phyloP scores from a whole-genome alignment of 805 yeast species.

The Yueomyces sinensis region DNA sequence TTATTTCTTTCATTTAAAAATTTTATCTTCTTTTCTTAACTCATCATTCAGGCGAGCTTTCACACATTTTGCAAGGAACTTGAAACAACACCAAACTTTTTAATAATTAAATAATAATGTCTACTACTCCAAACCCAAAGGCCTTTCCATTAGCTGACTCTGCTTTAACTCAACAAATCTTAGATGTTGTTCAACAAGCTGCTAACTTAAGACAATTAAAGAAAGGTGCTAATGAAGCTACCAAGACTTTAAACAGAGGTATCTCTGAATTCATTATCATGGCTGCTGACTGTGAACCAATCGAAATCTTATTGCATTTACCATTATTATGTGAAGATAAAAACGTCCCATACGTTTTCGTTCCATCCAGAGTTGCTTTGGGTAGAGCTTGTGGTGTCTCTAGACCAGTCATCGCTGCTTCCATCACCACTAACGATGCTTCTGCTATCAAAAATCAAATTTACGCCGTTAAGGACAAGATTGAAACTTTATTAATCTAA shows the following conservation, averaged over 20 bases:
- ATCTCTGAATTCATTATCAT: slow-evolving; percentile 96
- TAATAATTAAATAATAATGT: slow-evolving; percentile 31
- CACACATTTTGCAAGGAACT: slow-evolving; percentile 31
- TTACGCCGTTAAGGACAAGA: slow-evolving; percentile 96
- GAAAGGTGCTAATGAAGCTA: slow-evolving; percentile 99
- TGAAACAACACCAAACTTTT: slow-evolving; percentile 11
- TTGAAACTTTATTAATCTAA: slow-evolving; percentile 90
- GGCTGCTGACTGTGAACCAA: slow-evolving; percentile 99
- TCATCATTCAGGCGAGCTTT: neutral
- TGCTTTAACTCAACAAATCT: slow-evolving; percentile 87
- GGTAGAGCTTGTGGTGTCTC: slow-evolving; percentile 99
- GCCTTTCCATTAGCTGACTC: slow-evolving; percentile 99
- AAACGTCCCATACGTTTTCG: slow-evolving; percentile 98
- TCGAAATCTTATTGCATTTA: slow-evolving; percentile 92
- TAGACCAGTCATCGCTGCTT: slow-evolving; percentile 97
- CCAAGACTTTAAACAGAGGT: slow-evolving; percentile 98
- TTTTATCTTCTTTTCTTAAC: neutral
- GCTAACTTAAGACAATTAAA: slow-evolving; percentile 96
- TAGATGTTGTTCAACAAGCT: slow-evolving; percentile 96
- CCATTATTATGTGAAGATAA: slow-evolving; percentile 98
- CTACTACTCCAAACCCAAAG: slow-evolving; percentile 87
- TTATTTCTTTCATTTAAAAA: too few species aligned
- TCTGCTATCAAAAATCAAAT: slow-evolving; percentile 95
- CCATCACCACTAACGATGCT: slow-evolving; percentile 96
- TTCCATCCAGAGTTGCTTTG: slow-evolving; percentile 94